These are phyloP conservation scores for Zasmidium cellare DNA, from an alignment of 2,329 filamentous ascomycete genomes.

Conservation along the genomic window DNA sequence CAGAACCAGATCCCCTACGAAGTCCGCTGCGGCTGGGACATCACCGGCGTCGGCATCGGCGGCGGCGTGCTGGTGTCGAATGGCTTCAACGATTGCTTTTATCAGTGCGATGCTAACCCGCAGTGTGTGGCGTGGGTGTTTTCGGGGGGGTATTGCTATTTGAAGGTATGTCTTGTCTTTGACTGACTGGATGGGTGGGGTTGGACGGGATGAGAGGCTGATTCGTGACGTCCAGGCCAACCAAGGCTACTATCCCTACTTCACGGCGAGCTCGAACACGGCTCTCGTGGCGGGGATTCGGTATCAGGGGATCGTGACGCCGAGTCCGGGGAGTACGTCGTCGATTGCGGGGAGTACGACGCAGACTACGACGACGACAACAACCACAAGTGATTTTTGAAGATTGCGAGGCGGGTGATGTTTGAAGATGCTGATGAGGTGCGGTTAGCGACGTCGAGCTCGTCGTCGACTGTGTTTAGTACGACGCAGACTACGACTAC, in stretches of 20 bases:
- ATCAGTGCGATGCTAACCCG: neutral
- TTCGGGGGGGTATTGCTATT: neutral
- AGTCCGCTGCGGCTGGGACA: neutral
- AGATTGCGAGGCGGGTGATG: too few species aligned
- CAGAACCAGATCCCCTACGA: neutral
- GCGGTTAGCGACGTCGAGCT: too few species aligned
- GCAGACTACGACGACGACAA: too few species aligned
- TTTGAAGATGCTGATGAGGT: too few species aligned
- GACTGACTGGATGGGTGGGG: too few species aligned
- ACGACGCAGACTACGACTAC: too few species aligned
- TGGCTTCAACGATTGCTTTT: neutral
- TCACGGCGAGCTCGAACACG: neutral
- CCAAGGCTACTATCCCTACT: too few species aligned
- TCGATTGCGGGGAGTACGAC: too few species aligned
- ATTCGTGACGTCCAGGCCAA: neutral
- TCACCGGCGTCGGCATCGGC: neutral
- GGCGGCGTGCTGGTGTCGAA: neutral
- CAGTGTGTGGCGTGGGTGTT: neutral
- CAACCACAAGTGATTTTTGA: too few species aligned
- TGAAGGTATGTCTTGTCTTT: neutral
- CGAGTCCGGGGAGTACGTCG: too few species aligned
- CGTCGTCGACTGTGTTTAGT: too few species aligned
- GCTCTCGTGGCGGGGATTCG: neutral
- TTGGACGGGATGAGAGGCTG: too few species aligned
- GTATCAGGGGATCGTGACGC: neutral